Evolutionary conservation across 2,329 filamentous ascomycete genomes (phyloP).

Genomic region (Pseudogymnoascus sp.): DNA sequence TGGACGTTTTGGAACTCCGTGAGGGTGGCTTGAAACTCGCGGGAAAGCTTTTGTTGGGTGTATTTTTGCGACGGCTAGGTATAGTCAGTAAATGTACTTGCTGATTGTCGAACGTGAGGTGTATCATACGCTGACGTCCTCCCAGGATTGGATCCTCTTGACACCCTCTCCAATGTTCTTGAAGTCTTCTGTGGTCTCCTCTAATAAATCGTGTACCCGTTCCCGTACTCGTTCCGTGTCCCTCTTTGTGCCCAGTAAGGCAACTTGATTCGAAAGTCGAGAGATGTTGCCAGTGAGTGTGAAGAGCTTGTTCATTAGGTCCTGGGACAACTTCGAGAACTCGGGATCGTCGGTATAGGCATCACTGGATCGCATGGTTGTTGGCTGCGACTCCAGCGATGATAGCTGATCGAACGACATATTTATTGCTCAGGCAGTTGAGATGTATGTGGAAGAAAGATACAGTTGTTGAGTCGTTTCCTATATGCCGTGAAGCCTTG

Average conservation of each 20-base stretch:
- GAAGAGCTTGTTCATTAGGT: slow-evolving; percentile 82
- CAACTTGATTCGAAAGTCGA: slow-evolving; percentile 73
- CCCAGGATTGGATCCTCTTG: slow-evolving; percentile 84
- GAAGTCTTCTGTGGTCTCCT: slow-evolving; percentile 79
- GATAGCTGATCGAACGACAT: slow-evolving; percentile 93
- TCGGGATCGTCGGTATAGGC: slow-evolving; percentile 89
- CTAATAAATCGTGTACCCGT: slow-evolving; percentile 76
- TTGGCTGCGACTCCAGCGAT: slow-evolving; percentile 72
- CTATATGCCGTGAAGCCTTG: slow-evolving; percentile 1
- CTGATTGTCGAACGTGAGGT: not conserved
- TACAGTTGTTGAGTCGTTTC: not conserved
- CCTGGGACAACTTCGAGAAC: slow-evolving; percentile 73
- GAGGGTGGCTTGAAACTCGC: slow-evolving; percentile 82
- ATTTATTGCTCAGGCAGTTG: slow-evolving; percentile 15
- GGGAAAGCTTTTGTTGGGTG: slow-evolving; percentile 87
- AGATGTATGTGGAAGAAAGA: not conserved
- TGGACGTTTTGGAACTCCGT: slow-evolving; percentile 91
- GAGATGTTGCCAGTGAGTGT: slow-evolving; percentile 81
- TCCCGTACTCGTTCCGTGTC: slow-evolving; percentile 88
- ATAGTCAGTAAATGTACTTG: not conserved
- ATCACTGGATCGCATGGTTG: slow-evolving; percentile 56
- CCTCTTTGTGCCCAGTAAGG: slow-evolving; percentile 76
- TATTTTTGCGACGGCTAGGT: slow-evolving; percentile 84
- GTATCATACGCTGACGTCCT: slow-evolving; percentile 60
- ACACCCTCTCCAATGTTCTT: slow-evolving; percentile 88